Percentiles rank a stretch among this genome's conserved stretches.
Evolutionary conservation across 495 filamentous ascomycete genomes (phyloP).

Genomic region (Hamigera avellanea): DNA sequence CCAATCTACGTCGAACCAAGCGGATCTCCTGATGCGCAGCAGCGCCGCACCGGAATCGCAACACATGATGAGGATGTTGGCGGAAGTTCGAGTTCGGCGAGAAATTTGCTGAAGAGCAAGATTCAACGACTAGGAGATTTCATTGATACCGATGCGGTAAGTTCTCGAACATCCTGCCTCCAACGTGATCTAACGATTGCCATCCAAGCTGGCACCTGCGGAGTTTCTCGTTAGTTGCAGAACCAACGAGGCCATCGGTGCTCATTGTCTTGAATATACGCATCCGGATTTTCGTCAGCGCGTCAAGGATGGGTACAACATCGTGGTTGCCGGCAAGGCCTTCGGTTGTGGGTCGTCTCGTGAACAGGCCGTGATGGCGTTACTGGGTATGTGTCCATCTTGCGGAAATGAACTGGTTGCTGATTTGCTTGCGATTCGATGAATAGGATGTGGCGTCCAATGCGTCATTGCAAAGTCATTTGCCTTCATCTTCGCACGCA

Average conservation of each 20-base stretch:
- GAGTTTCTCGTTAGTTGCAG: slow-evolving; percentile 15
- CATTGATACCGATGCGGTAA: slow-evolving; percentile 29
- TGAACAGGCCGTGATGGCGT: slow-evolving; percentile 27
- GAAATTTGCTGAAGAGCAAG: slow-evolving; percentile 10
- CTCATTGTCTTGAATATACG: slow-evolving; percentile 23
- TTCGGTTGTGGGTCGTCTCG: slow-evolving; percentile 35
- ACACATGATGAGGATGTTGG: neutral
- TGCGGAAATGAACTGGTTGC: neutral
- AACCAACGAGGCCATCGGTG: slow-evolving; percentile 17
- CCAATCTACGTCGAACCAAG: neutral
- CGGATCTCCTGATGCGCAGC: neutral
- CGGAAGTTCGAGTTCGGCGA: neutral
- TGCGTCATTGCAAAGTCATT: slow-evolving; percentile 30
- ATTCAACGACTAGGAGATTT: slow-evolving; percentile 27
- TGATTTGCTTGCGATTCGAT: neutral
- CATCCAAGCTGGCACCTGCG: slow-evolving; percentile 17
- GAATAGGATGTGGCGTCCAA: slow-evolving; percentile 14
- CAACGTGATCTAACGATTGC: neutral
- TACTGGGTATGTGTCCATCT: slow-evolving; percentile 10
- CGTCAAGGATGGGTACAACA: slow-evolving; percentile 19
- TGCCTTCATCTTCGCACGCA: slow-evolving; percentile 29
- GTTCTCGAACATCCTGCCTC: no score
- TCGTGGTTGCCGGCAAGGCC: slow-evolving; percentile 29
- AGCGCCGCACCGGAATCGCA: neutral
- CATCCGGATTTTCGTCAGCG: slow-evolving; percentile 25